These are phyloP conservation scores for Russula foetens DNA, from an alignment of 768 basidiomycete species.

Conservation along the genomic window DNA sequence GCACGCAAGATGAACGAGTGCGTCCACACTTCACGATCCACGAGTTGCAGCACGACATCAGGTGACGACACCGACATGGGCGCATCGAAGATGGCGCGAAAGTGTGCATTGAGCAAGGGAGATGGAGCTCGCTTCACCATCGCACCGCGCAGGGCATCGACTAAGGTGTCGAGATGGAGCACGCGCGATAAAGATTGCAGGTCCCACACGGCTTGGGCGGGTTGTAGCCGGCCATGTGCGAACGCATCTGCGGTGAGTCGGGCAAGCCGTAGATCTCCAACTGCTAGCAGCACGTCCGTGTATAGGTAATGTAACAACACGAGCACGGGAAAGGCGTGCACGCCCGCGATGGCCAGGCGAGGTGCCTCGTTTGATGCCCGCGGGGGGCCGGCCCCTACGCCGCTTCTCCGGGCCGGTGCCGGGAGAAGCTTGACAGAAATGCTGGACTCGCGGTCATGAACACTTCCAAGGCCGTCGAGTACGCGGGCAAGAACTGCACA, in stretches of 20 bases:
- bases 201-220: slow-evolving; percentile 50
- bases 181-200: slow-evolving; percentile 49
- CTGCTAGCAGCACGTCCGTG: slow-evolving; percentile 68
- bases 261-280: slow-evolving; percentile 75
- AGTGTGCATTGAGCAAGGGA: slow-evolving; percentile 42
- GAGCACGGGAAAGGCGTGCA: slow-evolving; percentile 58
- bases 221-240: slow-evolving; percentile 33
- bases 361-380: not conserved
- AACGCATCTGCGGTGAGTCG: slow-evolving; percentile 35
- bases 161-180: slow-evolving; percentile 50
- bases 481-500: slow-evolving; percentile 38
- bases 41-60: slow-evolving; percentile 67
- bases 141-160: slow-evolving; percentile 46
- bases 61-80: slow-evolving; percentile 32
- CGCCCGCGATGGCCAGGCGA: slow-evolving; percentile 42
- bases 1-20: slow-evolving; percentile 77
- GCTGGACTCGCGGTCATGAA: slow-evolving; percentile 16
- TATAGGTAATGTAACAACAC: slow-evolving; percentile 84
- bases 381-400: slow-evolving; percentile 12
- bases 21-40: slow-evolving; percentile 53
- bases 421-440: slow-evolving; percentile 29
- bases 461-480: slow-evolving; percentile 29
- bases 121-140: slow-evolving; percentile 38
- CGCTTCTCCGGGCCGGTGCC: not conserved
- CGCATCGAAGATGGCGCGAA: slow-evolving; percentile 39